A percentile compares a stretch with the other conserved stretches of the same genome.
Evolutionary conservation across 2,329 filamentous ascomycete genomes (phyloP).

Genomic region (Curvularia verruculosa): DNA sequence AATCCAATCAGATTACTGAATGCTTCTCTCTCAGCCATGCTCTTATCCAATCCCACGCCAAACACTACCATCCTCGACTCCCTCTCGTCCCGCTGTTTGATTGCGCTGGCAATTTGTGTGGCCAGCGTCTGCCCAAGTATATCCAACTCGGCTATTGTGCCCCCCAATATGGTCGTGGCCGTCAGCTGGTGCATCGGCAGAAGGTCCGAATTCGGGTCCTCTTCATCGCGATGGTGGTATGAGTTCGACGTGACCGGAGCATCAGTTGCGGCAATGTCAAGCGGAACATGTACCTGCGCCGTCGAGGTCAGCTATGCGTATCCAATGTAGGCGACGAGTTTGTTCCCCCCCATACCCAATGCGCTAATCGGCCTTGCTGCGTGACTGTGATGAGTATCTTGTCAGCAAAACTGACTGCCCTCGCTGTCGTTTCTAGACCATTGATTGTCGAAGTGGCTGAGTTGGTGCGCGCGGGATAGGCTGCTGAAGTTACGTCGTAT

Average conservation of each 20-base stretch:
- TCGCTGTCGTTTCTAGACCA: slow-evolving; percentile 73
- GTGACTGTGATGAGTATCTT: slow-evolving; percentile 89
- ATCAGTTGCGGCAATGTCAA: slow-evolving; percentile 71
- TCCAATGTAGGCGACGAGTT: slow-evolving; percentile 3
- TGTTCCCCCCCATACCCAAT: slow-evolving; percentile 72
- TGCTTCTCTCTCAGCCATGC: slow-evolving; percentile 56
- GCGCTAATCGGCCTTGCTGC: slow-evolving; percentile 81
- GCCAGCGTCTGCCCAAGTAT: slow-evolving; percentile 87
- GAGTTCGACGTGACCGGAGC: slow-evolving; percentile 59
- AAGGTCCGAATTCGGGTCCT: slow-evolving; percentile 50
- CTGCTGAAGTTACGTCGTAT: slow-evolving; percentile 46
- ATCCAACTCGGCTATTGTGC: slow-evolving; percentile 78
- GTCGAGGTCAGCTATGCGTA: neutral
- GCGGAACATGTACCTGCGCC: slow-evolving; percentile 75
- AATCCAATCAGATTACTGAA: slow-evolving; percentile 54
- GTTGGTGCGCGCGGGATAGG: slow-evolving; percentile 72
- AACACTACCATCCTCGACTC: slow-evolving; percentile 66
- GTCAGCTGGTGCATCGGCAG: slow-evolving; percentile 84
- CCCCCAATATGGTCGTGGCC: slow-evolving; percentile 84
- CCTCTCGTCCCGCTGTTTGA: slow-evolving; percentile 71
- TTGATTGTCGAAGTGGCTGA: slow-evolving; percentile 65
- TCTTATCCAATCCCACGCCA: slow-evolving; percentile 61
- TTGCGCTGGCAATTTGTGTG: slow-evolving; percentile 82
- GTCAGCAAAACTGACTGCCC: slow-evolving; percentile 78
- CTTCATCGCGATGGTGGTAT: slow-evolving; percentile 55